These are phyloP conservation scores for Vigna angularis DNA, from an alignment of 306 rosid genomes.

Conservation along the genomic window DNA sequence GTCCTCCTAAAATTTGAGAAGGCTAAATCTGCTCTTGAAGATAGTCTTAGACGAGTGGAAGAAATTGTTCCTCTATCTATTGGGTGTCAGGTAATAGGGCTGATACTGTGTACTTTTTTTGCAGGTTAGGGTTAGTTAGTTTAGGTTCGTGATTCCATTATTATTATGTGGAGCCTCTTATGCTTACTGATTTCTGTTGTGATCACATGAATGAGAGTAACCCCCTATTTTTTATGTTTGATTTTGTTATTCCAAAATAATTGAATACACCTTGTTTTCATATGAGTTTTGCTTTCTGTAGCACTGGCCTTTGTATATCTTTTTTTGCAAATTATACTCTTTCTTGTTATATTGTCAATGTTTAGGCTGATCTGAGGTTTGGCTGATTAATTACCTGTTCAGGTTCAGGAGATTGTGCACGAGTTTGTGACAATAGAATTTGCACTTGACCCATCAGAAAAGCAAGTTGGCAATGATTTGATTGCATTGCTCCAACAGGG, in stretches of 20 bases:
- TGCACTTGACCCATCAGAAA: slow-evolving; percentile 83
- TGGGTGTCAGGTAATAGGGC: slow-evolving; percentile 80
- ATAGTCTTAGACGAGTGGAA: slow-evolving; percentile 82
- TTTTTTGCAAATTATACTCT: background rate
- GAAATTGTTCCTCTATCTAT: slow-evolving; percentile 95
- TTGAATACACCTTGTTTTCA: slow-evolving; percentile 13
- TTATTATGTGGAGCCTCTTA: slow-evolving; percentile 14
- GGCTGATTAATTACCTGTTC: slow-evolving; percentile 49
- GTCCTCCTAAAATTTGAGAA: slow-evolving; percentile 87
- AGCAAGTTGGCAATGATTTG: slow-evolving; percentile 88
- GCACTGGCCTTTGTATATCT: background rate
- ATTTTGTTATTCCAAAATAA: slow-evolving; percentile 19
- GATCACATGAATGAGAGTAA: slow-evolving; percentile 4
- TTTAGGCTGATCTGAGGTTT: slow-evolving; percentile 10
- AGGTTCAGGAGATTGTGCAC: slow-evolving; percentile 78
- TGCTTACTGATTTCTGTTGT: slow-evolving; percentile 21
- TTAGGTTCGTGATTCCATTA: slow-evolving; percentile 35
- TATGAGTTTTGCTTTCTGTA: slow-evolving; percentile 24
- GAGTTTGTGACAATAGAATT: slow-evolving; percentile 69
- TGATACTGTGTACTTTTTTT: background rate
- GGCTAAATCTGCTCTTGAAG: slow-evolving; percentile 88
- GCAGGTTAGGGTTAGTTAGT: background rate
- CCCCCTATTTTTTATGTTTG: background rate
- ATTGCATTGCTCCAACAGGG: slow-evolving; percentile 92
- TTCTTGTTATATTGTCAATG: slow-evolving; percentile 1